Conservation (phyloP, 441 rosid genomes). For the Theobroma grandiflorum region DNA sequence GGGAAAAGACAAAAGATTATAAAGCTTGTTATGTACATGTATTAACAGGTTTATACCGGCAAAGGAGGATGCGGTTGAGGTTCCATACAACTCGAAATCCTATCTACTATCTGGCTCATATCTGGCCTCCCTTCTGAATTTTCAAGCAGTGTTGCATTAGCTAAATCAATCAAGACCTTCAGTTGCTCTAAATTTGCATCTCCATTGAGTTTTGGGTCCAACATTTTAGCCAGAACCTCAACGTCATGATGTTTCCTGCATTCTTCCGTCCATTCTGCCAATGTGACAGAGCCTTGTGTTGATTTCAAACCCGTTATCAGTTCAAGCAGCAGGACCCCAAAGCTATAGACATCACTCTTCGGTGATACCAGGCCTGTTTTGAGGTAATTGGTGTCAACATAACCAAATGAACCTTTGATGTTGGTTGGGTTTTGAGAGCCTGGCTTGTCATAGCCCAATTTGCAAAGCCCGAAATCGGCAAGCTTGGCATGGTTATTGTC, state of each 20-base stretch:
- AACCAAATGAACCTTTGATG: slow-evolving; percentile 48
- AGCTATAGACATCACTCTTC: slow-evolving; percentile 50
- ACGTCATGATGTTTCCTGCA: slow-evolving; percentile 31
- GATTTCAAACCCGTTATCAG: slow-evolving; percentile 46
- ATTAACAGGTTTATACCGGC: slow-evolving; percentile 26
- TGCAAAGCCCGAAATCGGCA: slow-evolving; percentile 67
- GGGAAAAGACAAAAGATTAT: not conserved
- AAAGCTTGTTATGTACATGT: not conserved
- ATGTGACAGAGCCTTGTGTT: slow-evolving; percentile 40
- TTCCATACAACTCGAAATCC: slow-evolving; percentile 34
- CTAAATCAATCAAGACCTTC: slow-evolving; percentile 37
- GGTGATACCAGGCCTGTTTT: slow-evolving; percentile 44
- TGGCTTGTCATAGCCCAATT: slow-evolving; percentile 39
- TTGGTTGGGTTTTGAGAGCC: slow-evolving; percentile 26
- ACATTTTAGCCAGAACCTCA: slow-evolving; percentile 26
- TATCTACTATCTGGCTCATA: slow-evolving; percentile 31
- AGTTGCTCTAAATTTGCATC: slow-evolving; percentile 36
- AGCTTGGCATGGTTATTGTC: slow-evolving; percentile 66
- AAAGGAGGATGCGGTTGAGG: slow-evolving; percentile 12
- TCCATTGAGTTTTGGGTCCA: slow-evolving; percentile 50
- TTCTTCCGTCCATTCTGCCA: slow-evolving; percentile 49
- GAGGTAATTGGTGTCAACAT: slow-evolving; percentile 41
- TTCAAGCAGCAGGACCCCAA: slow-evolving; percentile 44
- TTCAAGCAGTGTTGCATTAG: slow-evolving; percentile 38
- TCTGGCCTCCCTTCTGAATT: slow-evolving; percentile 45